Conservation (phyloP, 306 rosid genomes). For the Lathyrus oleraceus region DNA sequence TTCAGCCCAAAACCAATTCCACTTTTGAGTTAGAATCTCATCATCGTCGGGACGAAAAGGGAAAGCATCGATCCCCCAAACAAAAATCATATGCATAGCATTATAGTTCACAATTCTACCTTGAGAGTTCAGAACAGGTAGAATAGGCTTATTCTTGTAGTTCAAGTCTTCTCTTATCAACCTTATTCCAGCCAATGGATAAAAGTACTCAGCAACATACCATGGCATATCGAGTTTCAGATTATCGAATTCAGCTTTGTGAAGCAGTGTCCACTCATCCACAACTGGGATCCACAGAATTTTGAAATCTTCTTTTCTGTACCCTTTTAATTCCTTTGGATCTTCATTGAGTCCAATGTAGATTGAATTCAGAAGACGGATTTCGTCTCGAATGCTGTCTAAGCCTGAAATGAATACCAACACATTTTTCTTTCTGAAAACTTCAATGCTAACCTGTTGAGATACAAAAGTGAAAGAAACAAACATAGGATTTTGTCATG, state of each 20-base stretch:
- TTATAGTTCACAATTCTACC: slow-evolving; percentile 38
- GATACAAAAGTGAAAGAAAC: too few species aligned
- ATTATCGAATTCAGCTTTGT: slow-evolving; percentile 34
- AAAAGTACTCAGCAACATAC: slow-evolving; percentile 42
- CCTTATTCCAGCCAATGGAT: slow-evolving; percentile 37
- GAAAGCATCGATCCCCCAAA: slow-evolving; percentile 50
- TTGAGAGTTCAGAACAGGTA: slow-evolving; percentile 47
- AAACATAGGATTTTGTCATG: too few species aligned
- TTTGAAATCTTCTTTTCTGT: slow-evolving; percentile 44
- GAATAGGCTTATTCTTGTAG: slow-evolving; percentile 44
- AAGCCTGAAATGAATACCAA: slow-evolving; percentile 45
- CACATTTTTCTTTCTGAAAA: slow-evolving; percentile 39
- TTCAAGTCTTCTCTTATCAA: slow-evolving; percentile 36
- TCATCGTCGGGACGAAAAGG: slow-evolving; percentile 46
- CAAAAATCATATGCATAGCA: slow-evolving; percentile 52
- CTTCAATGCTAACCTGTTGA: slow-evolving; percentile 45
- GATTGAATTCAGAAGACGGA: slow-evolving; percentile 41
- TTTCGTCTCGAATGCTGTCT: slow-evolving; percentile 45
- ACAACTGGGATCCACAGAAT: slow-evolving; percentile 50
- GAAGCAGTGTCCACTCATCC: slow-evolving; percentile 18
- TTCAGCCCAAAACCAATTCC: slow-evolving; percentile 55
- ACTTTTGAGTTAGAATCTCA: slow-evolving; percentile 38
- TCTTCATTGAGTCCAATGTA: slow-evolving; percentile 28
- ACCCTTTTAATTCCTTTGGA: slow-evolving; percentile 40
- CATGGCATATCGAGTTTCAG: slow-evolving; percentile 44